Conservation (phyloP, 2,329 filamentous ascomycete species). For the Trichoderma harzianum region DNA sequence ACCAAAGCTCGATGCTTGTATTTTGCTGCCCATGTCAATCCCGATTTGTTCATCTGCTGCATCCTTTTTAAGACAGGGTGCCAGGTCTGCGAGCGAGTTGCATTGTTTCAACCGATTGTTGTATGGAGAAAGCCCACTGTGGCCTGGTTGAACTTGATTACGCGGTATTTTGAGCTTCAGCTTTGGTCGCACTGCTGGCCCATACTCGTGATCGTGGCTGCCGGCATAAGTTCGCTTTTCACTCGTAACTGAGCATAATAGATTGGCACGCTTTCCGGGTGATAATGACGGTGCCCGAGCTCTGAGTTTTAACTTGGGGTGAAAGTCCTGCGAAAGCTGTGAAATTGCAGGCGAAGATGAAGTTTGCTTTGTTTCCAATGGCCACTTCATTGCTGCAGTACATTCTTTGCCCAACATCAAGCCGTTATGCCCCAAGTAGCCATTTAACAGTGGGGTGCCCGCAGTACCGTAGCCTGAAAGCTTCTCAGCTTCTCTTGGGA, state of each 20-base stretch:
- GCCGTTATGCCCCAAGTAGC: not conserved
- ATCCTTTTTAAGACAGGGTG: constrained; percentile 22
- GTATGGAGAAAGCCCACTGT: constrained; percentile 20
- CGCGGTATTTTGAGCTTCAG: constrained; percentile 34
- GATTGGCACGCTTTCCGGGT: not conserved
- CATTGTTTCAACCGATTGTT: constrained; percentile 31
- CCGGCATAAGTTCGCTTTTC: not conserved
- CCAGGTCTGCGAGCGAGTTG: constrained; percentile 33
- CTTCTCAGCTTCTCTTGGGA: constrained; percentile 34
- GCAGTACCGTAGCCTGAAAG: constrained; percentile 2
- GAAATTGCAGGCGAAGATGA: not conserved
- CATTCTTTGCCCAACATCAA: not conserved
- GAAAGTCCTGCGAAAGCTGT: constrained; percentile 13
- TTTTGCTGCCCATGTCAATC: not conserved
- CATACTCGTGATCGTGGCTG: constrained; percentile 16
- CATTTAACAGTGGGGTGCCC: not conserved
- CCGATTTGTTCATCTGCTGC: not conserved
- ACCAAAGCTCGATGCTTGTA: not conserved
- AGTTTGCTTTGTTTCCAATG: not conserved
- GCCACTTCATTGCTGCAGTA: not conserved
- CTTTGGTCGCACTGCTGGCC: constrained; percentile 25
- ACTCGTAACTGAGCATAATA: not conserved
- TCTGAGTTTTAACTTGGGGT: constrained; percentile 31
- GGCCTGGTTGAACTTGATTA: constrained; percentile 19
- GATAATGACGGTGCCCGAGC: constrained; percentile 24